Evolutionary conservation across 208 protist genomes (phyloP).

Genomic region (Acanthamoeba divionensis): DNA sequence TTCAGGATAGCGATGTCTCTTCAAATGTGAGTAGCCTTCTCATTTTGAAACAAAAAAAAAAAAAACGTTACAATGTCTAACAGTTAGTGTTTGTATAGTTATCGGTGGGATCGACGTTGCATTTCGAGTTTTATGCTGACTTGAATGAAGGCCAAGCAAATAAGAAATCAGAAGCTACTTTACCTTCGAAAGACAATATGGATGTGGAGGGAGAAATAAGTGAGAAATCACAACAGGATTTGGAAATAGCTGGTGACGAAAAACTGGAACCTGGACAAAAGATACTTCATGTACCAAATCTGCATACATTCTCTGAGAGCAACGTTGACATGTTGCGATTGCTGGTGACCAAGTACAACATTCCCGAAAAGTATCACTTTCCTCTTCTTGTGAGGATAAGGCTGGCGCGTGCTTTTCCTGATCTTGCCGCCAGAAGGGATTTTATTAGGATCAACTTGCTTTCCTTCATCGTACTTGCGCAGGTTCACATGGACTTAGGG

Average conservation of each 20-base stretch:
- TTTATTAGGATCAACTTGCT: conserved; percentile 15
- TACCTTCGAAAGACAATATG: background rate
- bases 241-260: too few relatives aligned
- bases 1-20: background rate
- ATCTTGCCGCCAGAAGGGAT: background rate
- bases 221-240: background rate
- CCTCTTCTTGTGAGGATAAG: conserved; percentile 20
- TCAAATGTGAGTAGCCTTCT: background rate
- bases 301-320: conserved; percentile 28
- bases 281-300: background rate
- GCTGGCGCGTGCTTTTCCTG: conserved; percentile 8
- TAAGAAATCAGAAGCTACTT: background rate
- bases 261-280: background rate
- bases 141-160: background rate
- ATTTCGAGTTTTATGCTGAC: conserved; percentile 46
- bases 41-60: background rate
- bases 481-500: conserved; percentile 28
- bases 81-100: background rate
- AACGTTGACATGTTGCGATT: background rate
- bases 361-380: conserved; percentile 37
- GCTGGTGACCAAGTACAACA: conserved; percentile 35
- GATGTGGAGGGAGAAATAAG: background rate
- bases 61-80: background rate
- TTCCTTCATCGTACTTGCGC: conserved; percentile 35
- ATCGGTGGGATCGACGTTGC: background rate